These are phyloP conservation scores for Hydnomerulius pinastri DNA, from an alignment of 768 basidiomycete species.

Conservation along the genomic window DNA sequence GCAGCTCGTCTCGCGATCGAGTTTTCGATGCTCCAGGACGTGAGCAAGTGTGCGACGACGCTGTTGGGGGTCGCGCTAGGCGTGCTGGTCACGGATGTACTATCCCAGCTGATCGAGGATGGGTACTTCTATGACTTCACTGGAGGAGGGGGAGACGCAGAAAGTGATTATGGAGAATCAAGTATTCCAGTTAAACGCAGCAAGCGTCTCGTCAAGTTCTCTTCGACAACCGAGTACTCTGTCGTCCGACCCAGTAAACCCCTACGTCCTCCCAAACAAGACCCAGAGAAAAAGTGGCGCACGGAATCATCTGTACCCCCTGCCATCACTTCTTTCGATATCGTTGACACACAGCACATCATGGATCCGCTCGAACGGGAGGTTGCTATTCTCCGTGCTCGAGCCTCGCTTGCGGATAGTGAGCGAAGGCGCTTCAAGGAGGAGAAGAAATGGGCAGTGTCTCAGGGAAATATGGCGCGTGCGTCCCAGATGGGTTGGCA, in stretches of 20 bases:
- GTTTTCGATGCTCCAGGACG: constrained; percentile 56
- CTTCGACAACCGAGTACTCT: constrained; percentile 37
- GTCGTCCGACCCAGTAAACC: constrained; percentile 25
- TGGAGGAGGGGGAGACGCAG: constrained; percentile 16
- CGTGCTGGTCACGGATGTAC: constrained; percentile 68
- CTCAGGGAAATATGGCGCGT: constrained; percentile 73
- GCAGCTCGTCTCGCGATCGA: constrained; percentile 65
- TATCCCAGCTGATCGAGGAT: constrained; percentile 65
- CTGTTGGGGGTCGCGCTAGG: constrained; percentile 70
- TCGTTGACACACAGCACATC: constrained; percentile 56
- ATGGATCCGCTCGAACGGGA: constrained; percentile 73
- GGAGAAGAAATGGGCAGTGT: constrained; percentile 84
- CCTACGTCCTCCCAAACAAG: constrained; percentile 27
- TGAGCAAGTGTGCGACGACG: constrained; percentile 55
- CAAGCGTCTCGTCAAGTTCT: constrained; percentile 51
- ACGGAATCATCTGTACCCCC: constrained; percentile 41
- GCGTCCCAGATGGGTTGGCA: constrained; percentile 84
- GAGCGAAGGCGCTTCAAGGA: constrained; percentile 83
- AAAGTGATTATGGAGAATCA: constrained; percentile 20
- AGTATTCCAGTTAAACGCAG: constrained; percentile 28
- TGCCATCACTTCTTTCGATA: constrained; percentile 69
- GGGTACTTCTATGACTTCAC: constrained; percentile 35
- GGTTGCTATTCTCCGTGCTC: constrained; percentile 71
- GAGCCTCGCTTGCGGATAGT: constrained; percentile 80
- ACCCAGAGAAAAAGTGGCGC: constrained; percentile 32